These are phyloP conservation scores for Polymyxa betae DNA, from an alignment of 208 protist genomes.

Conservation along the genomic window DNA sequence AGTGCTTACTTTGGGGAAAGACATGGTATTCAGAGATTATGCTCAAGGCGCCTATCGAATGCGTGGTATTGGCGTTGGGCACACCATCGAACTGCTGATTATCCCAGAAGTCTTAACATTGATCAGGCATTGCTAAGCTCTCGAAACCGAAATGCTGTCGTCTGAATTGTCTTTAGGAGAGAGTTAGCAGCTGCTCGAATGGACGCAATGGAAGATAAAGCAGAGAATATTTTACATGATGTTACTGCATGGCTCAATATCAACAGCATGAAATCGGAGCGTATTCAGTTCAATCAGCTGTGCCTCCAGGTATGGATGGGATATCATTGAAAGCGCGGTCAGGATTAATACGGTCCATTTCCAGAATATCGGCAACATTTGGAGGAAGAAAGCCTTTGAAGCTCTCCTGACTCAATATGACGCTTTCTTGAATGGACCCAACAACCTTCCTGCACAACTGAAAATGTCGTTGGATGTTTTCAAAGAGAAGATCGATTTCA, in stretches of 20 bases:
- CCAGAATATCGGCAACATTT: conserved; percentile 68
- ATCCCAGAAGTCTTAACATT: conserved; percentile 82
- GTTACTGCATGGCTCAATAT: conserved; percentile 74
- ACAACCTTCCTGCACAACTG: not conserved
- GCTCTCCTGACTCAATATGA: not conserved
- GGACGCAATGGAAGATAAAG: not conserved
- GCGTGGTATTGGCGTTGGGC: conserved; percentile 87
- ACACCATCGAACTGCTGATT: conserved; percentile 85
- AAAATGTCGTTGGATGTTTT: conserved; percentile 55
- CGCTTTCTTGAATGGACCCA: not conserved
- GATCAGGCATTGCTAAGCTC: too few species aligned
- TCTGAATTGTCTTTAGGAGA: too few species aligned
- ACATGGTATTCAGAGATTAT: conserved; percentile 92
- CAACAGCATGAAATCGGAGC: conserved; percentile 73
- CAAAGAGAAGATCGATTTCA: conserved; percentile 57
- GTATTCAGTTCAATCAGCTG: conserved; percentile 68
- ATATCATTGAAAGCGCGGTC: not conserved
- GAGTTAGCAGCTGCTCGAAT: conserved; percentile 38
- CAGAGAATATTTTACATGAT: conserved; percentile 58
- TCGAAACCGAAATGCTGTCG: too few species aligned
- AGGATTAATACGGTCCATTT: too few species aligned
- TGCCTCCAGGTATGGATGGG: too few species aligned
- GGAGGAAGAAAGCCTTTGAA: conserved; percentile 57
- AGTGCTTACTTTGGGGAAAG: conserved; percentile 89
- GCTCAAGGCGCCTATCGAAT: conserved; percentile 78